Evolutionary conservation across 2,329 filamentous ascomycete species (phyloP), one percentile per base, ranked within the genome.

Genomic region (Colletotrichum eremochloae): DNA sequence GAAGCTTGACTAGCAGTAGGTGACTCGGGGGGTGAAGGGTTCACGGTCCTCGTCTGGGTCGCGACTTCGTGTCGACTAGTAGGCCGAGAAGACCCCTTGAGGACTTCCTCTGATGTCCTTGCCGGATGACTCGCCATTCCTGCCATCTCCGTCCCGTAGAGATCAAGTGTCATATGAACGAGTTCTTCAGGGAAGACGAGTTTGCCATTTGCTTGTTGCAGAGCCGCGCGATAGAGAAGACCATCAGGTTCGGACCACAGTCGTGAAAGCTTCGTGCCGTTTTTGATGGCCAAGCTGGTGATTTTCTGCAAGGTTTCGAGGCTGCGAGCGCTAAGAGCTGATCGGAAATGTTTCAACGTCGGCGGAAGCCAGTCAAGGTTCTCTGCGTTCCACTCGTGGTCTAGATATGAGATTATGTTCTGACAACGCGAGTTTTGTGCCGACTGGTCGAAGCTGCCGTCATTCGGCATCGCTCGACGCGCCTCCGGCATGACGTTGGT

Each of bases 201-300:
- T 50, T 55, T 60, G 15, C 66, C 66, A 9, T 60, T 48, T 14
- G 38, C 7, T 33, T 60, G 46, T 9, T 60, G 58, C 11, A 42
- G 24, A 24, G 42, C 29, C 15, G 56, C 56, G 42, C 56, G 61
- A 58, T 66, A 38, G 50, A 73, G 71, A 20, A n/a, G 31, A 15
- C 71, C 71, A 29, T 71, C 71, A 18, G 67, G 62, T 38, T 57
- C 42, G 18, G 62, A 40, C 71, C 71, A 73, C 36, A 73, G 31
- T 38, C 62, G 61, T 67, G 55, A 42, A 36, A 73, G 71, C 31
- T 15, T 33, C 15, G 57, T 44, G 24, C 57, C 68, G 8, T 63
- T 52, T 24, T 57, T 57, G n/a, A 52, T 31, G 33, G 71, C 71
- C n/a, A 58, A n/a, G 12, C 36, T 14, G 14, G 71, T 73, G 4